Conservation (phyloP, 1,139 yeast species). For the Debaryomyces subglobosus region DNA sequence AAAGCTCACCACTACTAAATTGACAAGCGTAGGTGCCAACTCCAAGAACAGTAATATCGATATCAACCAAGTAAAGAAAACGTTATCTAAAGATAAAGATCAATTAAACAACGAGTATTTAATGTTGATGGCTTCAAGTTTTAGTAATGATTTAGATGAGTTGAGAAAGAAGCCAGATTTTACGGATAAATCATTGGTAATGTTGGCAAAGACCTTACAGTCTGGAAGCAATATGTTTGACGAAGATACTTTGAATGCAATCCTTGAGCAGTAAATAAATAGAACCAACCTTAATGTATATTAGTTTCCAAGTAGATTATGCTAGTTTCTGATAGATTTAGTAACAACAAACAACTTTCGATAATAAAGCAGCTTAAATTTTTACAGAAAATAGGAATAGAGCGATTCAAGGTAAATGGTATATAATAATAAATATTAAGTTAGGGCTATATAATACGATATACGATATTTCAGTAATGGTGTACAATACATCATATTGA, state of each 20-base stretch:
- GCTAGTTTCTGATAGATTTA: background rate
- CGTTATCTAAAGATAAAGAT: slow-evolving; percentile 33
- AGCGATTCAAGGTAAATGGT: background rate
- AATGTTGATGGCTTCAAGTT: slow-evolving; percentile 57
- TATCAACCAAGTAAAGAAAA: slow-evolving; percentile 26
- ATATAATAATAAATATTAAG: background rate
- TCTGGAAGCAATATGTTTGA: slow-evolving; percentile 71
- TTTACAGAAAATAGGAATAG: background rate
- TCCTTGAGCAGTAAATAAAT: slow-evolving; percentile 15
- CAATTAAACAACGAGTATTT: slow-evolving; percentile 56
- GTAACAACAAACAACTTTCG: background rate
- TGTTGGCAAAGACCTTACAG: slow-evolving; percentile 66
- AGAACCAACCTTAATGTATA: background rate
- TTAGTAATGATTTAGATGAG: slow-evolving; percentile 64
- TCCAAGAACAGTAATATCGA: slow-evolving; percentile 18
- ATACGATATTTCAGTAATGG: too few species aligned
- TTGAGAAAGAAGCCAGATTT: slow-evolving; percentile 70
- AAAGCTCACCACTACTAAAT: slow-evolving; percentile 24
- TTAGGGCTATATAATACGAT: too few species aligned
- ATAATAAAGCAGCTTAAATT: background rate
- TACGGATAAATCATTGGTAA: slow-evolving; percentile 55
- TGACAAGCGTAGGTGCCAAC: background rate
- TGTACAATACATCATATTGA: background rate
- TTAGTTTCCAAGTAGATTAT: background rate
- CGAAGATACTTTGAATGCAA: slow-evolving; percentile 55